Evolutionary conservation across 1,139 yeast species (phyloP).

Genomic region (Debaryomyces fabryi): DNA sequence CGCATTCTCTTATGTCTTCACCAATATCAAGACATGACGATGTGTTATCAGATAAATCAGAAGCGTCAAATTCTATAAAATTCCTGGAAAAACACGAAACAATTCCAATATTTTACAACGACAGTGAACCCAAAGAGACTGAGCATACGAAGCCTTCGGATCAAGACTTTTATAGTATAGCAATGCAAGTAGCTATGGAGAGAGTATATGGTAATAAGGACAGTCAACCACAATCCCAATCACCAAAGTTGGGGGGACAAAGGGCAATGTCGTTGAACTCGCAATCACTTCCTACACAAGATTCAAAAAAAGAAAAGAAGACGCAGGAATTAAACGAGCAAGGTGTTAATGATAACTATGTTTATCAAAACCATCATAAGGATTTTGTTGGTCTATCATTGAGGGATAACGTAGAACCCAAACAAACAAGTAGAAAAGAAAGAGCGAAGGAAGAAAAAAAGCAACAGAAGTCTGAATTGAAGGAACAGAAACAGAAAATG

Average conservation of each 20-base stretch:
- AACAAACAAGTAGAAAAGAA: conserved; percentile 29
- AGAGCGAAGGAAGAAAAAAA: conserved; percentile 39
- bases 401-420: conserved; percentile 24
- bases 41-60: conserved; percentile 13
- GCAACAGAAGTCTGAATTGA: conserved; percentile 20
- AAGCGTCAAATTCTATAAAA: conserved; percentile 37
- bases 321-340: conserved; percentile 20
- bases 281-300: background rate
- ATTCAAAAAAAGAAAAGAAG: conserved; percentile 13
- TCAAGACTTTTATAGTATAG: conserved; percentile 35
- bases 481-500: conserved; percentile 20
- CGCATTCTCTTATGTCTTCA: background rate
- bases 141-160: conserved; percentile 11
- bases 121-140: conserved; percentile 10
- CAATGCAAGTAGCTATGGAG: conserved; percentile 44
- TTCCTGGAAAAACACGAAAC: conserved; percentile 46
- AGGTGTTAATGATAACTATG: conserved; percentile 34
- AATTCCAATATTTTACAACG: conserved; percentile 29
- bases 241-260: background rate
- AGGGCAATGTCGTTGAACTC: background rate
- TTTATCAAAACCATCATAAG: conserved; percentile 42
- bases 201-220: conserved; percentile 39
- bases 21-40: conserved; percentile 11
- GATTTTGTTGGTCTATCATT: conserved; percentile 43
- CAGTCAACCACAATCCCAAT: background rate